Evolutionary conservation across 192 early-diverging fungal genomes (phyloP), one percentile per base, ranked within the genome.

Genomic region (Backusella liffmaniae): DNA sequence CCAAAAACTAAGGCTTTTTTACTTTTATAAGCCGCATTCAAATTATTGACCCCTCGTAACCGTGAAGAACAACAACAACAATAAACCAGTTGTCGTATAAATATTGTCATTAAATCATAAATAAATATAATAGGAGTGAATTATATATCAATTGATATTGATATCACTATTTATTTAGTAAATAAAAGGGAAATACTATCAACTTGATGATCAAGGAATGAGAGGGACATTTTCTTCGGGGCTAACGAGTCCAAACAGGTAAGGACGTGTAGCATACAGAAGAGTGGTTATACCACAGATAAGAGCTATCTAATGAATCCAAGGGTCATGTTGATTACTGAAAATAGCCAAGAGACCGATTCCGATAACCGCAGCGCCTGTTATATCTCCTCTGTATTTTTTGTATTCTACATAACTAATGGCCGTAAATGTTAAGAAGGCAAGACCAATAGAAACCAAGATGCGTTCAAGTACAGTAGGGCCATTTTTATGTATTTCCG

Each of bases 391-490:
- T 77, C 84, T 79, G 37, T 76, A 72, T 72, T 80, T 78, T 80
- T 91, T 82, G 76, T 77, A 84, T 72, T 91, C 89, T 39, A 90
- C 86, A 80, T 90, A 91, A n/a, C 83, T 85, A 74, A 91, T 73
- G n/a, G 89, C 88, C 36, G 86, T 87, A 67, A 75, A 82, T 42
- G 83, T 76, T 59, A 92, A 80, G 75, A 89, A 84, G 29, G 80
- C 51, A 18, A 92, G 67, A 62, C 85, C 88, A 46, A 84, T 66
- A 67, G 87, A 73, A 70, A 84, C 84, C 2, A 88, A 70, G 66
- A 90, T 82, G 51, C 77, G 73, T 44, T 85, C 75, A 34, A 85
- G 76, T 10, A 85, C 70, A 21, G 67, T 72, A 21, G 91, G 89
- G 1, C 82, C 80, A 18, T 73, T 42, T 36, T 79, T 74, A 5